phyloP scores from a whole-genome alignment of 495 filamentous ascomycete species.

The Lindgomyces ingoldianus region DNA sequence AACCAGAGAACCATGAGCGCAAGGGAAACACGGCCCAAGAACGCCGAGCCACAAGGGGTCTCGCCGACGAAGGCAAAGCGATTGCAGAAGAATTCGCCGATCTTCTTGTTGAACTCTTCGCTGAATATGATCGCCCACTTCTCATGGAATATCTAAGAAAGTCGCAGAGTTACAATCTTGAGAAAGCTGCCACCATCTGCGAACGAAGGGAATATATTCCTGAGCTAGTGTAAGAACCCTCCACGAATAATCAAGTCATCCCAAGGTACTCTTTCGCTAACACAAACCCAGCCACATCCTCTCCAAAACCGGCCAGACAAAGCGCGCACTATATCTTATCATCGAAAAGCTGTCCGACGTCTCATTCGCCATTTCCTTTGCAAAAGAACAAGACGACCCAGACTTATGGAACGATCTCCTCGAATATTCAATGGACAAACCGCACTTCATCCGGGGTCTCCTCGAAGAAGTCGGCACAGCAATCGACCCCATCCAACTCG shows the following conservation, averaged over 20 bases:
- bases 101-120: constrained; percentile 80
- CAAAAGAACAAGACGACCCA: constrained; percentile 85
- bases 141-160: constrained; percentile 85
- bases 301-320: constrained; percentile 90
- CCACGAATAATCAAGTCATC: too few species aligned
- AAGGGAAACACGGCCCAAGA: constrained; percentile 45
- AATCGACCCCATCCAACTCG: constrained; percentile 85
- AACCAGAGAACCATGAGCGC: constrained; percentile 56
- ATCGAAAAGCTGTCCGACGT: constrained; percentile 87
- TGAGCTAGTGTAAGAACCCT: constrained; percentile 65
- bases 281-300: constrained; percentile 62
- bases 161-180: constrained; percentile 80
- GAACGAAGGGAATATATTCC: constrained; percentile 75
- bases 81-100: constrained; percentile 85
- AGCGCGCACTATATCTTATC: constrained; percentile 85
- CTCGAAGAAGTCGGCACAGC: constrained; percentile 91
- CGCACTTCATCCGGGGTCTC: constrained; percentile 86
- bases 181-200: constrained; percentile 76
- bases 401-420: constrained; percentile 95
- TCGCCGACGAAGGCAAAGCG: constrained; percentile 64
- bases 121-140: constrained; percentile 72
- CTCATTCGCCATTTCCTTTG: constrained; percentile 86
- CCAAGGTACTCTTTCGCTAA: neutral
- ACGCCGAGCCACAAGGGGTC: constrained; percentile 37
- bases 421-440: constrained; percentile 94